phyloP scores from a whole-genome alignment of 345 rosid species.

The Gossypium raimondii region DNA sequence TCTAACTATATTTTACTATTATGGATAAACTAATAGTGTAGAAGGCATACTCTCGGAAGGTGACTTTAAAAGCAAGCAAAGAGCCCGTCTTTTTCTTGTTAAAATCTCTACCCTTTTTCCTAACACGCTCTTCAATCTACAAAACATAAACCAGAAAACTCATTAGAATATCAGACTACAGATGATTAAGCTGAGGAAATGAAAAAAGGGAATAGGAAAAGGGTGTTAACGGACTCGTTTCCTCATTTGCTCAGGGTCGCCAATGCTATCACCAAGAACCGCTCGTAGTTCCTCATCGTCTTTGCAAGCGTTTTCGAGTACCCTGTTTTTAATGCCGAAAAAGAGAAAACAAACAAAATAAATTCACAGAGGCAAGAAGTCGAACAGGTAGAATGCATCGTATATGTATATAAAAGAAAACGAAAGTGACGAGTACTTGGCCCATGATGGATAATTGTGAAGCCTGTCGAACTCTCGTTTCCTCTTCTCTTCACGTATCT shows the following conservation, averaged over 20 bases:
- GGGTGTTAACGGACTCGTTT: conserved; percentile 41
- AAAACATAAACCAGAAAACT: conserved; percentile 8
- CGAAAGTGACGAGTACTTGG: background rate
- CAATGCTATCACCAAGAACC: conserved; percentile 86
- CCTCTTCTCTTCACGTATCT: conserved; percentile 80
- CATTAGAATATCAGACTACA: conserved; percentile 1
- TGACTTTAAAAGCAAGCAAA: conserved; percentile 82
- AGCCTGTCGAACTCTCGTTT: conserved; percentile 74
- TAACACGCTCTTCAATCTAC: conserved; percentile 74
- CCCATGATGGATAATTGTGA: conserved; percentile 83
- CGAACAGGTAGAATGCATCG: background rate
- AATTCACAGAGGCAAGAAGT: background rate
- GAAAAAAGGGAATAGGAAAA: background rate
- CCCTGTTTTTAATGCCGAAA: conserved; percentile 34
- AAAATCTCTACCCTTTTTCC: conserved; percentile 74
- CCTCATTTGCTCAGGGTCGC: conserved; percentile 28
- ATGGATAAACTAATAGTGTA: no score
- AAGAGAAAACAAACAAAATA: background rate
- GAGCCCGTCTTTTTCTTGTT: conserved; percentile 75
- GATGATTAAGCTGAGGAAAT: background rate
- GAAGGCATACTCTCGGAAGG: conserved; percentile 66
- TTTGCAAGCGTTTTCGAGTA: conserved; percentile 66
- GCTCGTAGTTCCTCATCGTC: conserved; percentile 78
- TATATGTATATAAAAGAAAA: background rate
- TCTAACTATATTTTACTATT: no score